phyloP scores from a whole-genome alignment of 106 monocot genomes.

The Platanthera zijinensis region DNA sequence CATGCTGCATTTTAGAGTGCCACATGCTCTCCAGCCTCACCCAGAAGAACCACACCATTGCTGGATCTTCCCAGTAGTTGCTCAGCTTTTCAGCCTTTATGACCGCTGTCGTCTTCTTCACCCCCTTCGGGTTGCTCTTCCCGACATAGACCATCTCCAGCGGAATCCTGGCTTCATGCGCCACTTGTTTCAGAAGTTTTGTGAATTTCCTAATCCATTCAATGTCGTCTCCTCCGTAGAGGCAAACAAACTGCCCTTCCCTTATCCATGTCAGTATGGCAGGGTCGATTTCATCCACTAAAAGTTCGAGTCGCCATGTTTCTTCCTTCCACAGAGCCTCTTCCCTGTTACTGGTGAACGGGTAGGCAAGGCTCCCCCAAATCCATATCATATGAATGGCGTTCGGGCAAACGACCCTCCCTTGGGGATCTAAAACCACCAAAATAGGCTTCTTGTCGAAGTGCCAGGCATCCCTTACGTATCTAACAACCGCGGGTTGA shows the following conservation, averaged over 20 bases:
- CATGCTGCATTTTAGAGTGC: constrained; percentile 72
- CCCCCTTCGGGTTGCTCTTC: constrained; percentile 77
- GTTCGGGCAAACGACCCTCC: constrained; percentile 65
- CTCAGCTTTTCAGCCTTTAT: constrained; percentile 58
- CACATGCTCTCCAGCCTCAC: constrained; percentile 78
- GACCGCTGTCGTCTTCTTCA: constrained; percentile 23
- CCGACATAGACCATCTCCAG: constrained; percentile 85
- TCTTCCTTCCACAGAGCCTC: constrained; percentile 83
- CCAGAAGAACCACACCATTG: constrained; percentile 93
- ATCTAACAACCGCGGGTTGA: constrained; percentile 42
- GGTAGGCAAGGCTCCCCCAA: constrained; percentile 78
- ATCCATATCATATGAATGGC: constrained; percentile 89
- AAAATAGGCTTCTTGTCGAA: constrained; percentile 71
- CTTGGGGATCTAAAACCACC: constrained; percentile 74
- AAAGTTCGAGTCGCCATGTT: constrained; percentile 63
- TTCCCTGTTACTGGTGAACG: constrained; percentile 66
- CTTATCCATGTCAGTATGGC: constrained; percentile 31
- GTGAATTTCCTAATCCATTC: constrained; percentile 78
- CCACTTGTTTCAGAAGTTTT: constrained; percentile 18
- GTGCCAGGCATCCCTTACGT: constrained; percentile 42
- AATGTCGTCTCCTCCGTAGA: constrained; percentile 81
- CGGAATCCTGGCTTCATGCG: constrained; percentile 39
- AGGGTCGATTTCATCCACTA: constrained; percentile 78
- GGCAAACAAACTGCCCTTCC: constrained; percentile 47
- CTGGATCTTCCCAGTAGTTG: constrained; percentile 48